Conservation (phyloP, 169 alveolate species). For the Cryptosporidium viatorum region DNA sequence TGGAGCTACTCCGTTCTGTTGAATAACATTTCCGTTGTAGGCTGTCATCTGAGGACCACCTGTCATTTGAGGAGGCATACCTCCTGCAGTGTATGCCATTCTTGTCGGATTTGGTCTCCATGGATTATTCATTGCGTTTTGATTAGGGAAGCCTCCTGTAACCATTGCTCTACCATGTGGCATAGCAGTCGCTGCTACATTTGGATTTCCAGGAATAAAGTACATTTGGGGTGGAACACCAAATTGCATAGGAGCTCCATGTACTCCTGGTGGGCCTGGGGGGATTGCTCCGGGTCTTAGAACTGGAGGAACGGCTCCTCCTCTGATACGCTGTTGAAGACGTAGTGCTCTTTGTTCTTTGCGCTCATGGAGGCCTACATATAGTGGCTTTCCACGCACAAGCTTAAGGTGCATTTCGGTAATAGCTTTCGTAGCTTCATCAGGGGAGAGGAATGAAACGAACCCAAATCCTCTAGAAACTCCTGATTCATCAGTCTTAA, state of each 20-base stretch:
- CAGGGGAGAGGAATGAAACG: slow-evolving; percentile 95
- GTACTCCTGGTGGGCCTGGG: slow-evolving; percentile 75
- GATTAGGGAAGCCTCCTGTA: slow-evolving; percentile 55
- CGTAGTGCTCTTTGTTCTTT: slow-evolving; percentile 90
- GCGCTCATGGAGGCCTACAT: slow-evolving; percentile 93
- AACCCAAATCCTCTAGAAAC: slow-evolving; percentile 97
- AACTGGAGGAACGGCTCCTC: slow-evolving; percentile 82
- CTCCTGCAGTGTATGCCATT: slow-evolving; percentile 44
- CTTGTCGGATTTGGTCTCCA: slow-evolving; percentile 74
- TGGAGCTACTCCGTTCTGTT: slow-evolving; percentile 30
- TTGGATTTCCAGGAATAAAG: slow-evolving; percentile 72
- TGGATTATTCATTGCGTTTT: slow-evolving; percentile 31
- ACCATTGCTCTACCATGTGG: slow-evolving; percentile 50
- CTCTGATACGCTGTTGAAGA: slow-evolving; percentile 89
- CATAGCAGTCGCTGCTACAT: slow-evolving; percentile 59
- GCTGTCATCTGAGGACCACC: slow-evolving; percentile 54
- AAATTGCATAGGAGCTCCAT: slow-evolving; percentile 74
- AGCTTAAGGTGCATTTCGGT: slow-evolving; percentile 94
- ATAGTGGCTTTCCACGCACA: slow-evolving; percentile 91
- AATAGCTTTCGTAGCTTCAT: slow-evolving; percentile 97
- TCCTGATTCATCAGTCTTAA: slow-evolving; percentile 93
- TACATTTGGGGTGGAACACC: slow-evolving; percentile 75
- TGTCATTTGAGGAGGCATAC: slow-evolving; percentile 53
- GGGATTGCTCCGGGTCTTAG: slow-evolving; percentile 73
- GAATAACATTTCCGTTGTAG: slow-evolving; percentile 59